These are phyloP conservation scores for Cytospora mali DNA, from an alignment of 2,329 filamentous ascomycete genomes.

Conservation along the genomic window DNA sequence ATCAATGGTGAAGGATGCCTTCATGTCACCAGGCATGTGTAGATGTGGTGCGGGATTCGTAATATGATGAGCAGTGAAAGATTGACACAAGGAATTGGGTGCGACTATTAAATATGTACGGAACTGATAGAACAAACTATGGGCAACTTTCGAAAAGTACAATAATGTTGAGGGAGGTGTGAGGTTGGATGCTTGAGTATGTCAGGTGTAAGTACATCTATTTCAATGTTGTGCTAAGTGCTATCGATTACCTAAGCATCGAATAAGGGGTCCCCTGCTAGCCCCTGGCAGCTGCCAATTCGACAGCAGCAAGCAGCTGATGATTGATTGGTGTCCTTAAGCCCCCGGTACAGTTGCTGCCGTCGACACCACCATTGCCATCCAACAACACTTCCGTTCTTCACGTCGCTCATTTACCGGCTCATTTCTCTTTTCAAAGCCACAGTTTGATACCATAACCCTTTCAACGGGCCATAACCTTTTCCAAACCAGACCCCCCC, in stretches of 20 bases:
- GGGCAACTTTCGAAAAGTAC: too few relatives aligned
- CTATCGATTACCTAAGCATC: background rate
- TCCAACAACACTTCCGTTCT: background rate
- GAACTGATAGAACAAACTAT: too few relatives aligned
- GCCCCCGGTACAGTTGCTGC: conserved; percentile 1
- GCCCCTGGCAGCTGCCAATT: background rate
- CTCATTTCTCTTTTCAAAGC: conserved; percentile 3
- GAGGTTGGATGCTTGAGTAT: too few relatives aligned
- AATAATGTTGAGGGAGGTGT: too few relatives aligned
- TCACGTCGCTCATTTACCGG: conserved; percentile 26
- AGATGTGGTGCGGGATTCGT: background rate
- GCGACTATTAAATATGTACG: too few relatives aligned
- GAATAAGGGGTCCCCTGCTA: background rate
- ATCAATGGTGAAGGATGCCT: background rate
- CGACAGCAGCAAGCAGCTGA: conserved; percentile 9
- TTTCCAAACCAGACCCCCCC: background rate
- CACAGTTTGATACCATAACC: background rate
- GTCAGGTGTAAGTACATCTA: too few relatives aligned
- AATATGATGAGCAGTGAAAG: too few relatives aligned
- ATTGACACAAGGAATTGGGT: too few relatives aligned
- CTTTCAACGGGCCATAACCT: background rate
- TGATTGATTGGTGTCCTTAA: conserved; percentile 22
- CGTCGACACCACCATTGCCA: background rate
- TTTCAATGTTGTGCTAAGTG: too few relatives aligned
- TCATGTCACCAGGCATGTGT: background rate